Base-by-base conservation (phyloP, 257 asterid species). In the Lantana camara region DNA sequence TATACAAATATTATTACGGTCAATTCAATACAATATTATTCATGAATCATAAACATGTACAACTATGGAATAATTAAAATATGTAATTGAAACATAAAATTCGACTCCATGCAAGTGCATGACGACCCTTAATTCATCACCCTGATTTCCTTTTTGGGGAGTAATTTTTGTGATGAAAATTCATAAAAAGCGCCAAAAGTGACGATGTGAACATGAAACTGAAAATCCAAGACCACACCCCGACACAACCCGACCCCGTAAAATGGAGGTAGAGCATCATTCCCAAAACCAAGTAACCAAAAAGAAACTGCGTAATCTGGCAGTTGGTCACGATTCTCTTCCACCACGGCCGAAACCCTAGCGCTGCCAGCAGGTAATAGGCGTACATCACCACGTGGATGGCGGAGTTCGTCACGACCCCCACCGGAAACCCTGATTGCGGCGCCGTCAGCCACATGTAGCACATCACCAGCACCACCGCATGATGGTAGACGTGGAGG, bases 401-500 rank as follows among this genome's bases (percentile, higher is more conserved):
- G 14, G 82, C 44, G 14, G 89, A 75, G 19, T 87, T 87, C 9
- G 91, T 78, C 32, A 84, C 82, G 9, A 84, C 75, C 48, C 84
- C 91, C 70, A 84, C 85, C n/a, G 87, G 85, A 3, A 87, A 70
- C 64, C 84, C 74, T 12, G 89, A 52, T 79, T 84, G 95, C 5
- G 81, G 22, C 54, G 82, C 72, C 14, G 73, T 59, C 7, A 87
- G 67, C 89, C 95, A 84, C 3, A 75, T 23, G 42, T 78, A 77
- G 55, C 95, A 84, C 87, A 82, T 77, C n/a, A 76, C 77, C 21
- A 75, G 72, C 72, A 84, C 89, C 67, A 72, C 74, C 0, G 87
- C 80, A 67, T 87, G 95, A 27, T 87, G 95, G 84, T 87, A 87
- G 57, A 87, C 91, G 66, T 87, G 95, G 71, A 87, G 87, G 83